Evolutionary conservation across 495 filamentous ascomycete species (phyloP).

Genomic region (Parmelia sp.): DNA sequence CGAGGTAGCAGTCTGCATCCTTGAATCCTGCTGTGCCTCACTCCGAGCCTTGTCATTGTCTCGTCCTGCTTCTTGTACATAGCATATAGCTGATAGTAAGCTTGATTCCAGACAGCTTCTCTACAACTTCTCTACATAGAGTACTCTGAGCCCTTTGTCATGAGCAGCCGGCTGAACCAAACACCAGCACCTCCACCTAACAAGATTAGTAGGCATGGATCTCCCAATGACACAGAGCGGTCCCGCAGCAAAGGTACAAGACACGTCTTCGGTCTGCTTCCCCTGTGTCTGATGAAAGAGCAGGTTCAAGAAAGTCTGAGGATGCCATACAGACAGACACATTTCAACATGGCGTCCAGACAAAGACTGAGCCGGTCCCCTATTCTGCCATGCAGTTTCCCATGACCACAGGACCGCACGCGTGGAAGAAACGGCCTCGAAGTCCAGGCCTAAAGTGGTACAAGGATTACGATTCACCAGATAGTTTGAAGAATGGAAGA

Average conservation of each 20-base stretch:
- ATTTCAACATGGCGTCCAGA: not conserved
- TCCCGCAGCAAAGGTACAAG: constrained; percentile 1
- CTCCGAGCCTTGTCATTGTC: not conserved
- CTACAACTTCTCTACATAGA: no score
- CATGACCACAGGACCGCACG: constrained; percentile 9
- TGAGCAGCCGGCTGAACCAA: constrained; percentile 7
- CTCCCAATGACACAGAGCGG: not conserved
- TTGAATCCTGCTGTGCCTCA: not conserved
- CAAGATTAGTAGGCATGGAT: not conserved
- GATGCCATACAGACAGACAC: constrained; percentile 9
- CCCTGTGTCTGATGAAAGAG: not conserved
- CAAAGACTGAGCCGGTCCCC: constrained; percentile 11
- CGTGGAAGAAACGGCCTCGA: constrained; percentile 22
- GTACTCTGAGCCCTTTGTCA: not conserved
- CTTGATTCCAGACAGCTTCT: not conserved
- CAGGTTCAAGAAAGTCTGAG: not conserved
- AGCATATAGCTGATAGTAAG: constrained; percentile 4
- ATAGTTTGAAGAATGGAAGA: constrained; percentile 29
- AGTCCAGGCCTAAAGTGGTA: constrained; percentile 39
- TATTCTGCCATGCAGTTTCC: constrained; percentile 20
- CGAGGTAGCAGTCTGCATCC: not conserved
- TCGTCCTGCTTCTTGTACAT: not conserved
- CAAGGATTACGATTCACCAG: constrained; percentile 31
- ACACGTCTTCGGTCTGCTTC: not conserved
- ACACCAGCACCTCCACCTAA: not conserved